phyloP scores from a whole-genome alignment of 2,329 filamentous ascomycete species.

The Microdochium paspali region DNA sequence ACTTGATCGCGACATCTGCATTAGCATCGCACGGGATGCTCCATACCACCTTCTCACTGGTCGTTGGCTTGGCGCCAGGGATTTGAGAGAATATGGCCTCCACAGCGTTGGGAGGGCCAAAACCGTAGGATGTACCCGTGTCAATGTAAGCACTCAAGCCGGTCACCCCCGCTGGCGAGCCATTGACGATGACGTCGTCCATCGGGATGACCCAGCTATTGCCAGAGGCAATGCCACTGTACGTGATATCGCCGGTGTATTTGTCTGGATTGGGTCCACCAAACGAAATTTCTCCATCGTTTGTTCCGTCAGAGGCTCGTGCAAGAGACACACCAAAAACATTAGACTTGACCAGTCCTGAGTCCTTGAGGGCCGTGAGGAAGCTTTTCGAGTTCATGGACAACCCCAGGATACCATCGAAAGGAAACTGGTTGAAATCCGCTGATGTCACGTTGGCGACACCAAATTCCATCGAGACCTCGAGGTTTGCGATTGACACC shows the following conservation, averaged over 20 bases:
- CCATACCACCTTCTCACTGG: neutral
- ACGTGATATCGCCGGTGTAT: slow-evolving; percentile 60
- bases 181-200: slow-evolving; percentile 55
- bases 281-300: slow-evolving; percentile 70
- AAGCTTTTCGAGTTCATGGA: slow-evolving; percentile 62
- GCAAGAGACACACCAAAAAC: slow-evolving; percentile 64
- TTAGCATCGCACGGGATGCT: slow-evolving; percentile 63
- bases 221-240: slow-evolving; percentile 43
- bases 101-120: slow-evolving; percentile 61
- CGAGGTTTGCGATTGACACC: slow-evolving; percentile 56
- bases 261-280: slow-evolving; percentile 59
- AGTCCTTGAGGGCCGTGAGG: slow-evolving; percentile 48
- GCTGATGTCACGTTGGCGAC: slow-evolving; percentile 61
- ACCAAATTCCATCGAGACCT: slow-evolving; percentile 59
- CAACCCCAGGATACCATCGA: slow-evolving; percentile 80
- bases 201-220: slow-evolving; percentile 62
- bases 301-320: slow-evolving; percentile 53
- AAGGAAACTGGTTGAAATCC: slow-evolving; percentile 70
- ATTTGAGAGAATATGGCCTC: slow-evolving; percentile 58
- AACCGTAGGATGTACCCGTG: slow-evolving; percentile 72
- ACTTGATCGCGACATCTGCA: slow-evolving; percentile 51
- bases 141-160: slow-evolving; percentile 63
- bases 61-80: slow-evolving; percentile 37
- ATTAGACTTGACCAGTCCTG: slow-evolving; percentile 50
- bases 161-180: slow-evolving; percentile 45